Base-by-base conservation (phyloP, 495 filamentous ascomycete genomes). In the Lasiosphaeria hispida region DNA sequence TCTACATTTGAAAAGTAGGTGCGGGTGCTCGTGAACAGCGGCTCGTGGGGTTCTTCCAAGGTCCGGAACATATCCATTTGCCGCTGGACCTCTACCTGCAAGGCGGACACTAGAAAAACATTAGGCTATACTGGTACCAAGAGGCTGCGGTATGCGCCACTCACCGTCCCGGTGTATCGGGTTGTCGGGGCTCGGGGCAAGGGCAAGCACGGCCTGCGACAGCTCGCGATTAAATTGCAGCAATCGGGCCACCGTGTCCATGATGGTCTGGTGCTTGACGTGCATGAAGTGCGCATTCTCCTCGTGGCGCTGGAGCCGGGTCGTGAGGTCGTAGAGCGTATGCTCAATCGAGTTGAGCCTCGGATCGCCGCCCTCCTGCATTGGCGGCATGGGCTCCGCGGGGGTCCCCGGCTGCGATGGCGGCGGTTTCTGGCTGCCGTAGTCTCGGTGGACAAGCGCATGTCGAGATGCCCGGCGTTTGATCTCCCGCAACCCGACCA, bases 391-490 rank as follows among this genome's bases (percentile, higher is more conserved):
- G 19, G 89, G 86, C 66, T 96, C 90, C 14, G 87, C 87, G 3
- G 92, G 90, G 15, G 91, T 92, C 11, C 88, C 90, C 40, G 91
- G 90, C 62, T 91, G 88, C 35, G 89, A 87, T 17, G 81, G 73
- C 33, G 85, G 75, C 35, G 86, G 73, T 69, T 92, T 92, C 59
- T 92, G 88, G 41, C 88, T 88, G 75, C 91, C 96, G 37, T 94
- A 96, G 69, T 97, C 94, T 66, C 94, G 84, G 67, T 98, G 92
- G 48, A 96, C 96, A 61, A 97, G 77, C 36, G 94, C 90, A 77
- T 98, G 95, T 52, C 94, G 81, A 34, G 94, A 97, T n/a, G 94
- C 95, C 38, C 94, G 84, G 61, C 94, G 87, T 71, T 97, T 97
- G 75, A 98, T 98, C 71, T 98, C 94, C 39, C 94, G 82, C 51